phyloP scores from a whole-genome alignment of 768 basidiomycete genomes.

The Suillus ampliporus region DNA sequence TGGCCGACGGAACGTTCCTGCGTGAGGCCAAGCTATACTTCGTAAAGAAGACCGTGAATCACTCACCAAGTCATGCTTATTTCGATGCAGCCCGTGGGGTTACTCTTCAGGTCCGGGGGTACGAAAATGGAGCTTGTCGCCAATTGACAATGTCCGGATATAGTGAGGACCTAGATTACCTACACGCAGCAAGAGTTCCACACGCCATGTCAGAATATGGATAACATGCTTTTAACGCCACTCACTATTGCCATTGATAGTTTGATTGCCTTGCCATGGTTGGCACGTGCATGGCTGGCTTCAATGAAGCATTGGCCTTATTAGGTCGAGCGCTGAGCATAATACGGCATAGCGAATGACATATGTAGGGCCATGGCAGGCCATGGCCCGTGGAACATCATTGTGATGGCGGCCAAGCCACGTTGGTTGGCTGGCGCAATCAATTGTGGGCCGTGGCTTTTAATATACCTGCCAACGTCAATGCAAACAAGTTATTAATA shows the following conservation, averaged over 20 bases:
- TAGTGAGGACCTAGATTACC: neutral
- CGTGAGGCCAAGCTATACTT: neutral
- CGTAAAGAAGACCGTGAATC: neutral
- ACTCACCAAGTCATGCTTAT: neutral
- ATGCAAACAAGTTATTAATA: neutral
- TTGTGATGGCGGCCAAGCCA: neutral
- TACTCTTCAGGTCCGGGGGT: neutral
- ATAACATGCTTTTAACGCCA: neutral
- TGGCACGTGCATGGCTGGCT: neutral
- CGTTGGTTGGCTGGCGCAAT: constrained; percentile 2
- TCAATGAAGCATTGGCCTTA: neutral
- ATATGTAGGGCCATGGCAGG: neutral
- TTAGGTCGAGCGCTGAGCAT: neutral
- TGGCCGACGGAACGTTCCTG: neutral
- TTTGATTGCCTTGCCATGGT: neutral
- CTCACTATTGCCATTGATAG: neutral
- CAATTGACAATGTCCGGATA: neutral
- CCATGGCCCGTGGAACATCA: neutral
- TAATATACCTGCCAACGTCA: constrained; percentile 1
- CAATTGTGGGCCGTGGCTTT: neutral
- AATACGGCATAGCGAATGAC: neutral
- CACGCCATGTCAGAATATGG: neutral
- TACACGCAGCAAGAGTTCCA: neutral
- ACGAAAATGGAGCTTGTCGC: neutral
- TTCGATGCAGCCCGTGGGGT: neutral